Conservation (phyloP, 768 basidiomycete genomes). For the Phaffia tasmanica region DNA sequence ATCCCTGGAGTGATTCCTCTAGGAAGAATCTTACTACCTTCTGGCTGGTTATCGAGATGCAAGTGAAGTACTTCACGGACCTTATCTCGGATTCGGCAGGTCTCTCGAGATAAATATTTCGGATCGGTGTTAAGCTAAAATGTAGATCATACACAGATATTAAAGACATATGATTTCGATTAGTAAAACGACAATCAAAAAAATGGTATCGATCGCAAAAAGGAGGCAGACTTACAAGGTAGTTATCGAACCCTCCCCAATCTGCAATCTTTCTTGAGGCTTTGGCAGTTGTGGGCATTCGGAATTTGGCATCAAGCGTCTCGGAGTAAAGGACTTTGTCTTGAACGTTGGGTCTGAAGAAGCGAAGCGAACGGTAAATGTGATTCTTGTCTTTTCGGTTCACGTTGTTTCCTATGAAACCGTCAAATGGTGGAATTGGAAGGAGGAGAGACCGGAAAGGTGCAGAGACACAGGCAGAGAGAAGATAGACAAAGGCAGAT, state of each 20-base stretch:
- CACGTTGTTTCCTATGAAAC: not conserved
- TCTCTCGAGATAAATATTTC: not conserved
- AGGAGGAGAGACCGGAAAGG: too few species aligned
- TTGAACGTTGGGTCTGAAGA: conserved; percentile 1
- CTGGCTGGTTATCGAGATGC: conserved; percentile 4
- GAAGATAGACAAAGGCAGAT: not conserved
- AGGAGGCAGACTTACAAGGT: conserved; percentile 1
- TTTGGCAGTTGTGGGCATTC: not conserved
- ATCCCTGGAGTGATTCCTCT: not conserved
- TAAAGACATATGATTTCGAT: not conserved
- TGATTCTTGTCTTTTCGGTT: conserved; percentile 15
- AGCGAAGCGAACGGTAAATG: not conserved
- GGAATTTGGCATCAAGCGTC: not conserved
- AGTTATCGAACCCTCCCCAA: conserved; percentile 4
- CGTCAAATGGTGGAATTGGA: not conserved
- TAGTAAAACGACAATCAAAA: not conserved
- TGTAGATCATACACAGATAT: not conserved
- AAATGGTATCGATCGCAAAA: not conserved
- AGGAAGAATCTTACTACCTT: not conserved
- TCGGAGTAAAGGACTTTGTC: not conserved
- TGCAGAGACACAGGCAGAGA: not conserved
- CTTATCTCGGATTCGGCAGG: not conserved
- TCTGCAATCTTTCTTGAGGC: not conserved
- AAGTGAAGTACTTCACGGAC: conserved; percentile 1
- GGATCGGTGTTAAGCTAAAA: not conserved